Evolutionary conservation across 257 asterid species (phyloP).

Genomic region (Solanum lycopersicoides): DNA sequence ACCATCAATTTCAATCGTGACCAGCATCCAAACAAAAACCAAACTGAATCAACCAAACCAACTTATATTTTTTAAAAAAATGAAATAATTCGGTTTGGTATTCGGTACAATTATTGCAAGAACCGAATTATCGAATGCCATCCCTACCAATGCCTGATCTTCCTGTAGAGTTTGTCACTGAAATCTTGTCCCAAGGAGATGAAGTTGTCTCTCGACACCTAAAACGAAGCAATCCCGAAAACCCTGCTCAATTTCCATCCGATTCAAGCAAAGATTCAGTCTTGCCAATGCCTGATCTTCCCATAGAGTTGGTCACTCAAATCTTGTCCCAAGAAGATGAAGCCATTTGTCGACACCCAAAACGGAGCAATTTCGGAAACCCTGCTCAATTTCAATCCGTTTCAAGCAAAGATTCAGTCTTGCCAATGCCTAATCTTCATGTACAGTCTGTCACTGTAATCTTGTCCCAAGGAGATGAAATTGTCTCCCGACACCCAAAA

Average conservation of each 20-base stretch:
- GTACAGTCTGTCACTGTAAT: too few species aligned
- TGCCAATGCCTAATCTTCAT: too few species aligned
- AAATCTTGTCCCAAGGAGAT: not conserved
- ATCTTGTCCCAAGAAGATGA: not conserved
- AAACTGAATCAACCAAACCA: too few species aligned
- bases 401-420: not conserved
- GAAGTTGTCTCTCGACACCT: not conserved
- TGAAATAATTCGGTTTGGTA: too few species aligned
- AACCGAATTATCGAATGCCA: too few species aligned
- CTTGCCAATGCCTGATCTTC: conserved; percentile 20
- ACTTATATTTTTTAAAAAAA: too few species aligned
- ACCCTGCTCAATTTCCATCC: not conserved
- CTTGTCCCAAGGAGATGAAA: too few species aligned
- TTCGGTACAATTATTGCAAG: too few species aligned
- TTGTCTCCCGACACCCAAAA: too few species aligned
- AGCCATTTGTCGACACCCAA: not conserved
- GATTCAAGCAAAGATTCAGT: conserved; percentile 27
- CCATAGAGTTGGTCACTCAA: not conserved
- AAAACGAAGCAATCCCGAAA: not conserved
- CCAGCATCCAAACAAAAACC: too few species aligned
- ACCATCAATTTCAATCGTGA: too few species aligned
- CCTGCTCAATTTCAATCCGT: not conserved
- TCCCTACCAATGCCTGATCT: conserved; percentile 17
- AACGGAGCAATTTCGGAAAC: not conserved
- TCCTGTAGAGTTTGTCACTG: not conserved